phyloP scores from a whole-genome alignment of 2,329 filamentous ascomycete genomes.

The Pseudogymnoascus sp. region DNA sequence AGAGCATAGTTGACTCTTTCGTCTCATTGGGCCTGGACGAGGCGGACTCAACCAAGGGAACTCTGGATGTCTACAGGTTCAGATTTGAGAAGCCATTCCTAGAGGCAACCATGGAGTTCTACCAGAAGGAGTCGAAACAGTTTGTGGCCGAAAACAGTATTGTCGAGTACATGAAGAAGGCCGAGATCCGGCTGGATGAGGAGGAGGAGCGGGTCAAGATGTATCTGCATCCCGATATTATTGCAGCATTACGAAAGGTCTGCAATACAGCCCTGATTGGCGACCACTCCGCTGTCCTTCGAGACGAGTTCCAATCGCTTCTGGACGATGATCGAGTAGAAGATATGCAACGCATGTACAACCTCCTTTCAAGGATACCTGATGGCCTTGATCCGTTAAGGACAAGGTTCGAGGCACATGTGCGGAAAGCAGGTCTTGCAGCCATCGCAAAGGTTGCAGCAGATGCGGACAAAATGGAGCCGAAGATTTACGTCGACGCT shows the following conservation, averaged over 20 bases:
- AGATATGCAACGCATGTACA: constrained; percentile 95
- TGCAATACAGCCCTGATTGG: constrained; percentile 87
- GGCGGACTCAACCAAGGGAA: constrained; percentile 84
- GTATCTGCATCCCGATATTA: constrained; percentile 87
- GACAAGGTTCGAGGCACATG: constrained; percentile 81
- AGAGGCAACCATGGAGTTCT: constrained; percentile 73
- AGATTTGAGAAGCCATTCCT: constrained; percentile 94
- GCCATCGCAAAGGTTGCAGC: constrained; percentile 87
- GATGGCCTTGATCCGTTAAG: constrained; percentile 86
- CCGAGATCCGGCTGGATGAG: constrained; percentile 77
- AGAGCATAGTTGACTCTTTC: constrained; percentile 93
- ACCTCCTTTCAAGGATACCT: constrained; percentile 76
- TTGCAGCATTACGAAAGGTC: constrained; percentile 69
- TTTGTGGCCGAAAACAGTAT: constrained; percentile 96
- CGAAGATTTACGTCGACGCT: constrained; percentile 93
- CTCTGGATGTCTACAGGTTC: constrained; percentile 84
- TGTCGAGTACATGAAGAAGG: constrained; percentile 99
- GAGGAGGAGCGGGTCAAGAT: constrained; percentile 90
- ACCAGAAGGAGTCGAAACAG: constrained; percentile 82
- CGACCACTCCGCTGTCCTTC: constrained; percentile 74
- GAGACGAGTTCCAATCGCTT: constrained; percentile 91
- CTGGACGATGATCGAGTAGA: constrained; percentile 91
- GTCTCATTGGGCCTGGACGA: constrained; percentile 92
- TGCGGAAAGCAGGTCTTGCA: constrained; percentile 76
- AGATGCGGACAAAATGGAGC: constrained; percentile 83